phyloP scores from a whole-genome alignment of 306 rosid species.

The Cucurbita moschata region DNA sequence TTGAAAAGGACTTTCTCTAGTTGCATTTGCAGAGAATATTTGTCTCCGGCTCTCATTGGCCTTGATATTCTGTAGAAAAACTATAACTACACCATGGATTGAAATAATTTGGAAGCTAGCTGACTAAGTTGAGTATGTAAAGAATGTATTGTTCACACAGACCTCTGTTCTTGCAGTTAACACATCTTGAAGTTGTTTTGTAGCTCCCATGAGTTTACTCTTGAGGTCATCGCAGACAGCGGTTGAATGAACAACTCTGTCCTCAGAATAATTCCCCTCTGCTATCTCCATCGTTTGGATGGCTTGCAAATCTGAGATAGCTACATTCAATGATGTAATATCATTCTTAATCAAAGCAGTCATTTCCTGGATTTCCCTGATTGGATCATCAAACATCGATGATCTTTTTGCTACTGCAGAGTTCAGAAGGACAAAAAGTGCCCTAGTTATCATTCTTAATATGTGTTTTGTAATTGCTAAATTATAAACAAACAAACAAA shows the following conservation, averaged over 20 bases:
- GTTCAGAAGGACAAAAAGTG: background rate
- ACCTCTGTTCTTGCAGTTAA: slow-evolving; percentile 83
- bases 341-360: slow-evolving; percentile 70
- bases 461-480: background rate
- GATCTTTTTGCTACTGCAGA: slow-evolving; percentile 76
- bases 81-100: background rate
- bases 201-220: slow-evolving; percentile 71
- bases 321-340: slow-evolving; percentile 67
- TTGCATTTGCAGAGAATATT: slow-evolving; percentile 55
- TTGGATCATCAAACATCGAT: slow-evolving; percentile 80
- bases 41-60: slow-evolving; percentile 87
- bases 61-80: slow-evolving; percentile 54
- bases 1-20: slow-evolving; percentile 60
- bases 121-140: background rate
- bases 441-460: background rate
- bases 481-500: background rate
- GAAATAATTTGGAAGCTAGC: background rate
- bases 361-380: slow-evolving; percentile 63
- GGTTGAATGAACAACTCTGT: slow-evolving; percentile 64
- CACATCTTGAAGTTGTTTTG: slow-evolving; percentile 70
- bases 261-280: slow-evolving; percentile 66
- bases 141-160: background rate
- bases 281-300: slow-evolving; percentile 63
- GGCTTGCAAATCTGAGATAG: slow-evolving; percentile 62
- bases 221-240: slow-evolving; percentile 87